Percentiles rank a stretch among this genome's conserved stretches.
Conservation (phyloP, 1,284 basidiomycete genomes). For the Ceratobasidium papillatum region DNA sequence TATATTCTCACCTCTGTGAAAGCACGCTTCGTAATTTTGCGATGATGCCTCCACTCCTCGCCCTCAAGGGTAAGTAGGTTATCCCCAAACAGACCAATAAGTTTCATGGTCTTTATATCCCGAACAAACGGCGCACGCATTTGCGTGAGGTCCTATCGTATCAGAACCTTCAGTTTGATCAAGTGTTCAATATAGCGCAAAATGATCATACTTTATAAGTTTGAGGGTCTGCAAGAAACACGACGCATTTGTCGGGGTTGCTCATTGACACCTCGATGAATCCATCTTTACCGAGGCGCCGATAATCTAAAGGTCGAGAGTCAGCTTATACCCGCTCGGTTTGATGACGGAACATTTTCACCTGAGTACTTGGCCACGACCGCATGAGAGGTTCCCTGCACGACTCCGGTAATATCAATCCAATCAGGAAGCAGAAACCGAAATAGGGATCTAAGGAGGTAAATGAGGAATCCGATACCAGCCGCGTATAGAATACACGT, state of each 20-base stretch:
- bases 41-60: slow-evolving; percentile 37
- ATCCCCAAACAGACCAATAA: slow-evolving; percentile 35
- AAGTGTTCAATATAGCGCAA: neutral
- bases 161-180: neutral
- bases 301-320: neutral
- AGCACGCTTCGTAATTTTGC: slow-evolving; percentile 34
- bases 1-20: slow-evolving; percentile 29
- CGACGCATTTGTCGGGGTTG: neutral
- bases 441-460: neutral
- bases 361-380: neutral
- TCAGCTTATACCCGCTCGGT: neutral
- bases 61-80: slow-evolving; percentile 37
- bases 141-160: neutral
- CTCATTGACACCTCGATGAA: slow-evolving; percentile 13
- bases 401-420: neutral
- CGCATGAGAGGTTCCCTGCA: neutral
- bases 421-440: neutral
- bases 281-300: slow-evolving; percentile 11
- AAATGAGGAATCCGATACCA: neutral
- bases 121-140: neutral
- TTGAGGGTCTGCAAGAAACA: slow-evolving; percentile 10
- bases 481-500: neutral
- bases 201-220: neutral
- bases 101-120: neutral
- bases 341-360: neutral